phyloP scores from a whole-genome alignment of 169 alveolate genomes.

The Nephromyces sp. region DNA sequence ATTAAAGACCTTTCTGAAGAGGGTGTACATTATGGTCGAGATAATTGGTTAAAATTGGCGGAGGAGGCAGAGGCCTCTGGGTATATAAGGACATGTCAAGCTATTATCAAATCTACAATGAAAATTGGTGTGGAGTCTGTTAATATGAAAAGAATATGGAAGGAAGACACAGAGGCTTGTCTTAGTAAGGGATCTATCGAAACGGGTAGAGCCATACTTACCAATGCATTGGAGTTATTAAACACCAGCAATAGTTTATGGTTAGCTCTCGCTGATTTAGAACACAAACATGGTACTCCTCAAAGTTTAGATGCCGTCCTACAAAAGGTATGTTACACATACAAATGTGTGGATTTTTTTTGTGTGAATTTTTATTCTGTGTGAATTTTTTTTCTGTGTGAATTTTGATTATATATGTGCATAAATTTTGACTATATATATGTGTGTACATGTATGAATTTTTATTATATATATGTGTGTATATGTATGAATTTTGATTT shows the following conservation, averaged over 20 bases:
- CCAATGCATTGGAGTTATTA: conserved; percentile 43
- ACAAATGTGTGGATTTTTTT: no score
- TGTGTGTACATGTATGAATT: no score
- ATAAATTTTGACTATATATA: no score
- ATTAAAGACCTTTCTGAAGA: conserved; percentile 41
- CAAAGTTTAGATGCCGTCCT: conserved; percentile 66
- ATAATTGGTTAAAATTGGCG: conserved; percentile 45
- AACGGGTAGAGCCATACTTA: conserved; percentile 48
- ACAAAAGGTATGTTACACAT: conserved; percentile 47
- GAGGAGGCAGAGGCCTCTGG: conserved; percentile 57
- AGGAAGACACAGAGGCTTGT: conserved; percentile 37
- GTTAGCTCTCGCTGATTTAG: conserved; percentile 90
- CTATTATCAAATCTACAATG: conserved; percentile 43
- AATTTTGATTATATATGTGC: no score
- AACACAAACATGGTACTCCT: conserved; percentile 76
- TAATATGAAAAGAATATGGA: conserved; percentile 37
- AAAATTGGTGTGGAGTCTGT: conserved; percentile 33
- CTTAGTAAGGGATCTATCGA: conserved; percentile 31
- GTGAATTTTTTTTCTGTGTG: no score
- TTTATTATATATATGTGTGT: background rate
- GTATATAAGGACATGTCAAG: conserved; percentile 42
- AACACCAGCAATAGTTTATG: conserved; percentile 66
- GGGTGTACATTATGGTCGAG: conserved; percentile 47
- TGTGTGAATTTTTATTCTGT: no score
- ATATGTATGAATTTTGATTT: no score